Base-by-base conservation (phyloP, 78 protist species). In the Corallochytrium limacisporum region DNA sequence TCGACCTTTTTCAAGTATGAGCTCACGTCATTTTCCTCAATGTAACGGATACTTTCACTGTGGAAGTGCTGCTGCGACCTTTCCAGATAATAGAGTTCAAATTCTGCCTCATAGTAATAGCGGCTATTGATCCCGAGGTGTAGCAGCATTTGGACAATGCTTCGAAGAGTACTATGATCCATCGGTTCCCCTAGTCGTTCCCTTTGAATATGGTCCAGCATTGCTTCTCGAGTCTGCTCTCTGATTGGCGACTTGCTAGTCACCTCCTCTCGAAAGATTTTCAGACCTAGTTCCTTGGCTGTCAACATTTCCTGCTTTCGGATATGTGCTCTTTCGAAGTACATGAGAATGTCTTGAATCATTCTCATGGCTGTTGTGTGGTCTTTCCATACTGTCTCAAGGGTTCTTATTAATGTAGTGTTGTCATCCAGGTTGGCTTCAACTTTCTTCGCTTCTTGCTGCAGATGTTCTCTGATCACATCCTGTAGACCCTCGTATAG, bases 321-420 rank as follows among this genome's bases (percentile, higher is more conserved):
- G 2, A 87, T 86, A 43, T 78, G 84, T 22, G 77, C 79, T 32
- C 86, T 71, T 61, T 87, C 93, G 89, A 89, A 77, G 74, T 89
- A 89, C 94, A 89, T 83, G 40, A 89, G 81, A 16, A 89, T 89
- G 60, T 89, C 94, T 10, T 88, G 73, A 33, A 89, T 82, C 94
- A 89, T 89, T 16, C 67, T 20, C 86, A 81, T 78, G 24, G 86
- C 53, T 7, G 79, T 61, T 62, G 75, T 74, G 74, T 85, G 88
- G 24, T 84, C 78, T 10, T 29, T 47, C 94, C 94, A 89, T 32
- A 42, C 35, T 36, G 28, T 36, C 37, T 77, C 69, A 28, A 89
- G 38, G 44, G 20, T 43, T 24, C 1, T 2, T n/a, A 87, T 53
- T 28, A 86, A 75, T 32, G 16, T n/a, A 6, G 48, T 22, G 48